Conservation (phyloP, 106 monocot genomes). For the Phalaenopsis aphrodite region DNA sequence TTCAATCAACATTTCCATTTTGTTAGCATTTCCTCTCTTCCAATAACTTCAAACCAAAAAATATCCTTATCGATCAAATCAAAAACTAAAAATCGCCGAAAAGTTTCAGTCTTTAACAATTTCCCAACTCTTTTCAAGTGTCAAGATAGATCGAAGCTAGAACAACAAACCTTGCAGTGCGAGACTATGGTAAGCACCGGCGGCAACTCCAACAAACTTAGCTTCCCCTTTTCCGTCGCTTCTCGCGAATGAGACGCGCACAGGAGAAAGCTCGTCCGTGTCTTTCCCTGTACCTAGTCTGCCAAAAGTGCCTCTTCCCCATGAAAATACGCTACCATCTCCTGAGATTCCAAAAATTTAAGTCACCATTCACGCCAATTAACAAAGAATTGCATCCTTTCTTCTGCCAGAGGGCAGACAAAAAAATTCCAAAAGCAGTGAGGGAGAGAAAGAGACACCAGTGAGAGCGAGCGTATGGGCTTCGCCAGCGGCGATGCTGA, state of each 20-base stretch:
- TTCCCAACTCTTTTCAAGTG: background rate
- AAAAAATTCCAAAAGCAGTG: background rate
- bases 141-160: background rate
- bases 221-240: slow-evolving; percentile 4
- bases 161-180: slow-evolving; percentile 47
- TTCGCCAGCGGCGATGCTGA: slow-evolving; percentile 61
- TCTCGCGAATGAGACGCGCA: slow-evolving; percentile 14
- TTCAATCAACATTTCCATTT: too few species aligned
- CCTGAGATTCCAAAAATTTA: slow-evolving; percentile 19
- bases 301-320: slow-evolving; percentile 78
- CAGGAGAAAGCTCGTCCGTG: slow-evolving; percentile 48
- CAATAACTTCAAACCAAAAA: too few species aligned
- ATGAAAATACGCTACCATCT: slow-evolving; percentile 64
- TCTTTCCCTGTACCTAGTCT: slow-evolving; percentile 63
- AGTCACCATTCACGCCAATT: background rate
- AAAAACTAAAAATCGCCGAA: background rate
- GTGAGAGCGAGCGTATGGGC: slow-evolving; percentile 72
- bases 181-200: slow-evolving; percentile 81
- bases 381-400: background rate
- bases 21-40: too few species aligned
- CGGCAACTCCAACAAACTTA: slow-evolving; percentile 46
- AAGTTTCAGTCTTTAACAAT: background rate
- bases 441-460: slow-evolving; percentile 24
- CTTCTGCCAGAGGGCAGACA: background rate
- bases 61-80: background rate